Evolutionary conservation across 2,329 filamentous ascomycete species (phyloP), one percentile per base, ranked within the genome.

Genomic region (Venturia aucupariae): DNA sequence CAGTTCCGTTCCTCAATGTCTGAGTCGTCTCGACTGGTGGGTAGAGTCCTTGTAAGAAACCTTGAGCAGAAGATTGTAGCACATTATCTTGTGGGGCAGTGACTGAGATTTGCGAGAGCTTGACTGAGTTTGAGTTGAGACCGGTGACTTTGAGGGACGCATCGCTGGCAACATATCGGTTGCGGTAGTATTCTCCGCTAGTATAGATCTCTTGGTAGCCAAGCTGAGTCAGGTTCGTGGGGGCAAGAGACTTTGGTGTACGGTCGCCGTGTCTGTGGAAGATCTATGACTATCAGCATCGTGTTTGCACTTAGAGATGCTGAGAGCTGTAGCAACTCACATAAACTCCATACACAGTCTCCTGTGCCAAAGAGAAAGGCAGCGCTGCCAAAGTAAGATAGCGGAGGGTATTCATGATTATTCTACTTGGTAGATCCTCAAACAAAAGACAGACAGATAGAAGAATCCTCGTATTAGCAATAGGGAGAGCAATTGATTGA

Each of bases 201-300:
- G 81, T 79, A 75, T 85, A 88, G 69, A 92, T 86, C 78, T 97
- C 81, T 60, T 82, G 78, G 72, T 92, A 91, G 39, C 92, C 92
- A 62, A 96, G 82, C 66, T 88, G 82, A 15, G 92, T 96, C 73
- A 97, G 77, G 68, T 83, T 82, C 35, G 90, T 85, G 15, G 89
- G 88, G 57, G 86, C 80, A 67, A 85, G 85, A 22, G 84, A 80
- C 78, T 96, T 96, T 67, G 90, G 78, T 0, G 91, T 93, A 64
- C 92, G 86, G 75, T 97, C 92, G 65, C 92, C 92, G 78, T 97
- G 92, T 57, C 92, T 89, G 70, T 90, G 86, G 80, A 95, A 96
- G 76, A 96, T 86, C 75, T 92, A 94, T 13, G n/a, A n/a, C n/a
- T n/a, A 19, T 61, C n/a, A 42, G 38, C 17, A 39, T 27, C 27